These are phyloP conservation scores for Vanrija sp. DNA, from an alignment of 1,284 basidiomycete species.

Conservation along the genomic window DNA sequence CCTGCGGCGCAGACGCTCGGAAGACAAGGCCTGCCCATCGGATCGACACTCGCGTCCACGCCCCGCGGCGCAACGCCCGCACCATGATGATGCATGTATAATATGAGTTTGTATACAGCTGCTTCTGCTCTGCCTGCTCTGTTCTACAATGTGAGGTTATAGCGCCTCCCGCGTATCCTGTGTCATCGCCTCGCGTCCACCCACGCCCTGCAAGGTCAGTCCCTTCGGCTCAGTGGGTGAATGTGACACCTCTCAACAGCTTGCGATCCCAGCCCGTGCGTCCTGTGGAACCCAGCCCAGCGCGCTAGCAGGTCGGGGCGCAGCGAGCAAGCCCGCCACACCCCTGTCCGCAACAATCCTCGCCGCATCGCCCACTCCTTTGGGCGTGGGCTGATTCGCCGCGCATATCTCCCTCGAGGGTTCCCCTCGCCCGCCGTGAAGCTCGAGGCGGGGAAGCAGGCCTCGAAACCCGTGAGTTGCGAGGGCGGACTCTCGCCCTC, in stretches of 20 bases:
- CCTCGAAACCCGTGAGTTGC: conserved; percentile 19
- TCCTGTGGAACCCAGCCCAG: neutral
- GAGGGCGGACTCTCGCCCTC: neutral
- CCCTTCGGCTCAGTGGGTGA: conserved; percentile 4
- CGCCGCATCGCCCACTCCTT: neutral
- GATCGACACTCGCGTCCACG: too few relatives aligned
- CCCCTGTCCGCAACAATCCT: conserved; percentile 7
- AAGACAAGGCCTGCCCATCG: too few relatives aligned
- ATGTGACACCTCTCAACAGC: neutral
- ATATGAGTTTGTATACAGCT: too few relatives aligned
- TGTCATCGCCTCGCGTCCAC: too few relatives aligned
- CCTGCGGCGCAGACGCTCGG: too few relatives aligned
- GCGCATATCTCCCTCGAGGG: conserved; percentile 8
- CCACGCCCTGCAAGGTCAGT: neutral
- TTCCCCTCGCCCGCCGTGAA: conserved; percentile 7
- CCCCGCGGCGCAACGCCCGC: too few relatives aligned
- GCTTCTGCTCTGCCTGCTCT: too few relatives aligned
- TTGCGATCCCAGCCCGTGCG: conserved; percentile 9
- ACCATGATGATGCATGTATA: too few relatives aligned
- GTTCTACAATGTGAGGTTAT: too few relatives aligned
- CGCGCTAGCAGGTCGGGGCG: neutral
- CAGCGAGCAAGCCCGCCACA: neutral
- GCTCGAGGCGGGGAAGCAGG: conserved; percentile 11
- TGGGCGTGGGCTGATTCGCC: neutral
- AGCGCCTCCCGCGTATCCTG: too few relatives aligned